Conservation (phyloP, 768 basidiomycete genomes). For the Dendrothele bispora region DNA sequence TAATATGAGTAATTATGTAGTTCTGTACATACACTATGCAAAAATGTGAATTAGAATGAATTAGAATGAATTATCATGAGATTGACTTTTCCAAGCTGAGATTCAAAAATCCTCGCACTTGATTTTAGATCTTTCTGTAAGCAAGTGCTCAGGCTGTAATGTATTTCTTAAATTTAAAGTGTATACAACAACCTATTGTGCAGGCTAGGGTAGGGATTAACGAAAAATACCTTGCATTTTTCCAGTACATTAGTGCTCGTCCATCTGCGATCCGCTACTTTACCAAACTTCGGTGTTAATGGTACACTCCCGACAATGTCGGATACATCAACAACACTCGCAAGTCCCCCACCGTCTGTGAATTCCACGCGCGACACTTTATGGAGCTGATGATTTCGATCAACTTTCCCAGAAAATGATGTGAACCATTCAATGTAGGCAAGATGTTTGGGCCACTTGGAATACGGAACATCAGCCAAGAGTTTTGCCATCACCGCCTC, state of each 20-base stretch:
- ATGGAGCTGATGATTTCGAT: slow-evolving; percentile 18
- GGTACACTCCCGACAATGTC: slow-evolving; percentile 18
- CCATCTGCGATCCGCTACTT: slow-evolving; percentile 18
- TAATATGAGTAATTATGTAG: too few relatives aligned
- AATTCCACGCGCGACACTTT: slow-evolving; percentile 11
- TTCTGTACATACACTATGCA: too few relatives aligned
- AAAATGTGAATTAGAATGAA: too few relatives aligned
- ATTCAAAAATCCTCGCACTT: too few relatives aligned
- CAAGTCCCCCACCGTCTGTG: slow-evolving; percentile 1
- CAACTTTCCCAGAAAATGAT: slow-evolving; percentile 7
- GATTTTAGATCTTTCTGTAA: too few relatives aligned
- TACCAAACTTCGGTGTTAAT: slow-evolving; percentile 20
- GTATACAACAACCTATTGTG: too few relatives aligned
- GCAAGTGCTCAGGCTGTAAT: too few relatives aligned
- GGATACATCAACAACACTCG: slow-evolving; percentile 14
- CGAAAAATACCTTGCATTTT: slow-evolving; percentile 16
- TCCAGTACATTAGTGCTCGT: slow-evolving; percentile 21
- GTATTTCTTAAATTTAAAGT: too few relatives aligned
- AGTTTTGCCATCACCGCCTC: background rate
- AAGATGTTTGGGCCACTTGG: slow-evolving; percentile 8
- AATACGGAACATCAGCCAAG: too few relatives aligned
- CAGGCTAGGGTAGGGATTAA: too few relatives aligned
- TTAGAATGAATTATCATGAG: too few relatives aligned
- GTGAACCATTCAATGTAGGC: slow-evolving; percentile 14
- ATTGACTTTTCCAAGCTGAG: too few relatives aligned